Percentiles rank a stretch among this genome's conserved stretches.
Evolutionary conservation across 2,329 filamentous ascomycete genomes (phyloP).

Genomic region (Aspergillus sp.): DNA sequence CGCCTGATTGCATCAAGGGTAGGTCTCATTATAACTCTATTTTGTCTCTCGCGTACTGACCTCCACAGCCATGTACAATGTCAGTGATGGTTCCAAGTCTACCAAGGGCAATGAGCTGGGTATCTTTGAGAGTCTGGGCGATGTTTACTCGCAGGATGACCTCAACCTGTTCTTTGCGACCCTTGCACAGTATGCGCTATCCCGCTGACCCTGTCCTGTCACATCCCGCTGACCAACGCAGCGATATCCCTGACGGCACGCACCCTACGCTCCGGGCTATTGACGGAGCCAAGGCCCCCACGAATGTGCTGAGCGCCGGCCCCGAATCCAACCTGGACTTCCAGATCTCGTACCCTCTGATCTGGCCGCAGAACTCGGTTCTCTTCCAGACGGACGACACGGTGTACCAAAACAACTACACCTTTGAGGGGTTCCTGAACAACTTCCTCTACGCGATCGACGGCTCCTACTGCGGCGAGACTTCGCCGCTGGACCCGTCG

Average conservation of each 20-base stretch:
- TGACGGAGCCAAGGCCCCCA: constrained; percentile 40
- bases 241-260: constrained; percentile 39
- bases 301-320: constrained; percentile 28
- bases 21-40: background rate
- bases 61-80: constrained; percentile 42
- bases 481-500: constrained; percentile 40
- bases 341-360: constrained; percentile 46
- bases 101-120: constrained; percentile 45
- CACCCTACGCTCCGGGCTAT: constrained; percentile 39
- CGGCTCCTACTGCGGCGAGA: constrained; percentile 50
- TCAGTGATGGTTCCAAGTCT: constrained; percentile 38
- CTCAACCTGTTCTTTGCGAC: constrained; percentile 42
- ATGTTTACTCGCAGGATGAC: constrained; percentile 47
- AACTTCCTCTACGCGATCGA: constrained; percentile 51
- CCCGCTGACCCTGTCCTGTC: background rate
- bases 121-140: constrained; percentile 47
- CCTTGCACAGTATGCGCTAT: constrained; percentile 28
- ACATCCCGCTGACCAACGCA: constrained; percentile 17
- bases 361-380: constrained; percentile 50
- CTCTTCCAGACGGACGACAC: constrained; percentile 49
- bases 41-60: constrained; percentile 4
- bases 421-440: constrained; percentile 42
- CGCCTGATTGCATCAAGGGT: constrained; percentile 42
- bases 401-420: constrained; percentile 39
- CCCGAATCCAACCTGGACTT: constrained; percentile 47